Evolutionary conservation across 768 basidiomycete species (phyloP).

Genomic region (Mycena capillaripes): DNA sequence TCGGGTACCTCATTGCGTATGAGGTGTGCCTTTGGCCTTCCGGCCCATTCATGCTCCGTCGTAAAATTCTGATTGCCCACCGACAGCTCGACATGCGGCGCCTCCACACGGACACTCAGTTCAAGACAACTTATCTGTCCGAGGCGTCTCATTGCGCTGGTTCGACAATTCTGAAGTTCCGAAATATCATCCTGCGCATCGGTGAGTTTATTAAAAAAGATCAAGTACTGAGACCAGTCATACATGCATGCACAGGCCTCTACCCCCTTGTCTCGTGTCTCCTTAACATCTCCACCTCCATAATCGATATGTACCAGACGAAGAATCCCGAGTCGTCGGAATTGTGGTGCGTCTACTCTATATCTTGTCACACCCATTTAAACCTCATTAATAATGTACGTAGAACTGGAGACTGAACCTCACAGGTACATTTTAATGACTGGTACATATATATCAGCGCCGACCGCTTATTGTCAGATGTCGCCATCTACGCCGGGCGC

Average conservation of each 20-base stretch:
- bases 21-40: background rate
- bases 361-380: background rate
- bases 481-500: conserved; percentile 14
- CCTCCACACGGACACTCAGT: background rate
- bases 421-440: background rate
- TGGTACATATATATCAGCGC: background rate
- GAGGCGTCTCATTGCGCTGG: background rate
- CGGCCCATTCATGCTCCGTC: background rate
- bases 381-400: background rate
- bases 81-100: background rate
- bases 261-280: conserved; percentile 13
- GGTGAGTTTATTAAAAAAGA: background rate
- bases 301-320: background rate
- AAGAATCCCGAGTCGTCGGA: background rate
- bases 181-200: conserved; percentile 4
- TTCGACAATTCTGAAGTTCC: conserved; percentile 10
- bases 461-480: background rate
- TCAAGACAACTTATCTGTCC: background rate
- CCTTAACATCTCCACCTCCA: conserved; percentile 2
- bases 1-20: conserved; percentile 11
- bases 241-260: conserved; percentile 4
- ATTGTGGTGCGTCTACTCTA: background rate
- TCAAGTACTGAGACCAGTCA: background rate
- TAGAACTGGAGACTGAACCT: background rate
- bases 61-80: background rate